phyloP scores from a whole-genome alignment of 108 stramenopile genomes.

The Thalassiosira profunda region DNA sequence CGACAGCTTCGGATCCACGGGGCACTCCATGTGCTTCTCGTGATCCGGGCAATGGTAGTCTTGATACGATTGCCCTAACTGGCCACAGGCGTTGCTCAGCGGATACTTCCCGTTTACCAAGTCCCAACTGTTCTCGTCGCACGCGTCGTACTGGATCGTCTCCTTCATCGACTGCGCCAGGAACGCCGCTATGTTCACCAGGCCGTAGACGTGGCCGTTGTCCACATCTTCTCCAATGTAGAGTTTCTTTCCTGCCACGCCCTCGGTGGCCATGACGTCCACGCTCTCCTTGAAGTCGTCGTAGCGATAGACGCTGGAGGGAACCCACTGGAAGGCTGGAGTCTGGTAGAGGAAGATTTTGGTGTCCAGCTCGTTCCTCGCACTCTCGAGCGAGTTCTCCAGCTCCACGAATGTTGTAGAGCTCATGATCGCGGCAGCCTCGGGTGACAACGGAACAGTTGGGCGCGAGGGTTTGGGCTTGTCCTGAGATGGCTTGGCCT shows the following conservation, averaged over 20 bases:
- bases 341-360: constrained; percentile 29
- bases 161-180: constrained; percentile 50
- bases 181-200: constrained; percentile 41
- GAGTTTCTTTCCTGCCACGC: constrained; percentile 22
- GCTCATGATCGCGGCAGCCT: too few relatives aligned
- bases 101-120: constrained; percentile 18
- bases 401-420: too few relatives aligned
- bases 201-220: constrained; percentile 18
- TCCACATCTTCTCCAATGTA: constrained; percentile 15
- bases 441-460: too few relatives aligned
- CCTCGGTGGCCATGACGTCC: constrained; percentile 1
- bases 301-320: constrained; percentile 13
- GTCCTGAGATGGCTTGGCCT: too few relatives aligned
- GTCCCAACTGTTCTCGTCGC: constrained; percentile 39
- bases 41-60: constrained; percentile 17
- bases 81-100: constrained; percentile 28
- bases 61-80: constrained; percentile 23
- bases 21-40: constrained; percentile 32
- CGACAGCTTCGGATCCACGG: constrained; percentile 13
- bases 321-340: constrained; percentile 12
- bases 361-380: constrained; percentile 3
- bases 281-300: constrained; percentile 12
- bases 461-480: too few relatives aligned
- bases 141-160: constrained; percentile 52
- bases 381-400: constrained; percentile 6